Evolutionary conservation across 164 flowering plant species (phyloP), one percentile per base, ranked within the genome.

Genomic region (Houttuynia cordata): DNA sequence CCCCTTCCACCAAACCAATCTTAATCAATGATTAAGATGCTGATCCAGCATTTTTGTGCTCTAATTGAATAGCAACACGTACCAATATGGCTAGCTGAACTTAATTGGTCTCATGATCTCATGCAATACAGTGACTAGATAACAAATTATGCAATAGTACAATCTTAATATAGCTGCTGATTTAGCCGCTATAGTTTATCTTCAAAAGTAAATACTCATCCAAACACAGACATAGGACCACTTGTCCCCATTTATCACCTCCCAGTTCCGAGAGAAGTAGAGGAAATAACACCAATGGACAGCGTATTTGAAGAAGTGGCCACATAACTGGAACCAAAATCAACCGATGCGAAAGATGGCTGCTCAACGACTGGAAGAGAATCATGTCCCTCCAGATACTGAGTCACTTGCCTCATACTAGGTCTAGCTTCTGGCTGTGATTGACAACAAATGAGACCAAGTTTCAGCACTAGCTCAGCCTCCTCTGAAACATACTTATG

Each of bases 371-470:
- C 75, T 0, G 80, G 78, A 56, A 74, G 17, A 24, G 10, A 63
- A 12, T 56, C 68, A 61, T 80, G 81, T 19, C 80, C 80, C 1
- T 80, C 80, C 61, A 84, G 70, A 53, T 66, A 75, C 75, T 75
- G 71, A 51, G 80, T 74, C 63, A 80, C 82, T 61, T 71, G 70
- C 70, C 82, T 71, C 81, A 81, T 80, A 17, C 49, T 71, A 0
- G 89, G 89, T 51, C 86, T 55, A 8, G 62, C 67, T 3, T 39
- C n/a, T 0, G 79, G 60, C 4, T 37, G 52, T 39, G 62, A 51
- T 56, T 71, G 72, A 0, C 81, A 84, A 41, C 89, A 84, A 70
- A 79, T 51, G 10, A 84, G 14, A 41, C 86, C 89, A 39, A 84
- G 23, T 45, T 77, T 80, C 37, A 79, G 8, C 24, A 80, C 81